A percentile compares a stretch with the other conserved stretches of the same genome.
Evolutionary conservation across 352 stramenopile species (phyloP).

Genomic region (Phytophthora boehmeriae): DNA sequence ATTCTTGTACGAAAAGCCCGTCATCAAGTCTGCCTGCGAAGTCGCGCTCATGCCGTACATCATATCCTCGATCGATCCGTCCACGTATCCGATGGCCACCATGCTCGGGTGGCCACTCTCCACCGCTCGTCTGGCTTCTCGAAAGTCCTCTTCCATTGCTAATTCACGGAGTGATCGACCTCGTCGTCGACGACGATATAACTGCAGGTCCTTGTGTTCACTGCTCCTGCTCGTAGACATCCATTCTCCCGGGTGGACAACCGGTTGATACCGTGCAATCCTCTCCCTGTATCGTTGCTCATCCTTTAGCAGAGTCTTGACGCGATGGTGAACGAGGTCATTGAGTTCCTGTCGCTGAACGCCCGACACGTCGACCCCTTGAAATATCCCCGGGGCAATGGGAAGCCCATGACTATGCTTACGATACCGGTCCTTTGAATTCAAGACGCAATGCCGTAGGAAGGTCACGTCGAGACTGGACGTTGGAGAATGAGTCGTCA

Average conservation of each 20-base stretch:
- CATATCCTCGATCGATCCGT: slow-evolving; percentile 45
- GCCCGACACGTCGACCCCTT: neutral
- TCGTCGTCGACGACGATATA: slow-evolving; percentile 44
- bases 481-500: slow-evolving; percentile 15
- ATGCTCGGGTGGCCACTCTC: slow-evolving; percentile 27
- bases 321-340: neutral
- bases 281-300: slow-evolving; percentile 40
- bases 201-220: slow-evolving; percentile 39
- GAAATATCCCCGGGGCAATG: neutral
- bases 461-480: slow-evolving; percentile 1
- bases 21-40: slow-evolving; percentile 44
- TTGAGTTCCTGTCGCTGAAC: neutral
- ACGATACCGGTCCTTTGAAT: no score
- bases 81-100: slow-evolving; percentile 35
- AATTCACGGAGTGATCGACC: slow-evolving; percentile 35
- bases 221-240: slow-evolving; percentile 38
- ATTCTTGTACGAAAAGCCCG: slow-evolving; percentile 40
- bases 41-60: slow-evolving; percentile 47
- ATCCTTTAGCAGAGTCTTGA: slow-evolving; percentile 30
- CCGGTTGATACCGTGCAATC: slow-evolving; percentile 26
- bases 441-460: no score
- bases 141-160: slow-evolving; percentile 33
- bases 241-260: slow-evolving; percentile 53
- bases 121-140: slow-evolving; percentile 31
- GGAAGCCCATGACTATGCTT: neutral